Base-by-base conservation (phyloP, 352 stramenopile species). In the Pythium brassicae region DNA sequence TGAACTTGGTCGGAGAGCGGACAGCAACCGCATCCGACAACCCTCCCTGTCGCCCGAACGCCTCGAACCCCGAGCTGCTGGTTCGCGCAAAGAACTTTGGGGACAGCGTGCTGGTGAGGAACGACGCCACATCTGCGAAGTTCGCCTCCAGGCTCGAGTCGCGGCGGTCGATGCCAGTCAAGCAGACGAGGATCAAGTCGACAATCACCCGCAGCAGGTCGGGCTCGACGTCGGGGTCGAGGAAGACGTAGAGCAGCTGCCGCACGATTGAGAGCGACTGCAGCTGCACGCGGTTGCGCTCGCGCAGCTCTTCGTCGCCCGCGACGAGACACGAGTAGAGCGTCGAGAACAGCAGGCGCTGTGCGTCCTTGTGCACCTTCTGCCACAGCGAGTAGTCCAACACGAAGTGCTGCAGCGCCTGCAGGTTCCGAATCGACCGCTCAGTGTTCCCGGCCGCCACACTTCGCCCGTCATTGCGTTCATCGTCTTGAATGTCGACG, bases 341-440 rank as follows among this genome's bases (percentile, higher is more conserved):
- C 25, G 76, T 63, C 27, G 77, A 86, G 48, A 88, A 91, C 2
- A 91, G 66, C 8, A 75, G 47, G 23, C 77, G 73, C 15, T 82
- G 67, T 8, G 70, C 82, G 15, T 65, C 52, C 4, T 45, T 60
- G 4, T 66, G 37, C 0, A 69, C 68, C 57, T 76, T 74, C 50
- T 85, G 66, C 81, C 81, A 91, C 11, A 91, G 65, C 2, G 72
- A 84, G 40, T 86, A 84, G 50, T 91, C 81, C 46, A 91, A 56
- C 27, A 89, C 69, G 53, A 88, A 89, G 39, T 91, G 69, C 50
- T 91, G 81, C 17, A 88, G 59, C 10, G 78, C 81, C 37, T 83
- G 66, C 14, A 89, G 61, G 58, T 86, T 87, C 9, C 78, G 72
- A 40, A 86, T 78, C 9, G 65, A 67, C 61, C 69, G 77, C 25